These are phyloP conservation scores for Fraxinus paxiana DNA, from an alignment of 305 asterid genomes.

Conservation along the genomic window DNA sequence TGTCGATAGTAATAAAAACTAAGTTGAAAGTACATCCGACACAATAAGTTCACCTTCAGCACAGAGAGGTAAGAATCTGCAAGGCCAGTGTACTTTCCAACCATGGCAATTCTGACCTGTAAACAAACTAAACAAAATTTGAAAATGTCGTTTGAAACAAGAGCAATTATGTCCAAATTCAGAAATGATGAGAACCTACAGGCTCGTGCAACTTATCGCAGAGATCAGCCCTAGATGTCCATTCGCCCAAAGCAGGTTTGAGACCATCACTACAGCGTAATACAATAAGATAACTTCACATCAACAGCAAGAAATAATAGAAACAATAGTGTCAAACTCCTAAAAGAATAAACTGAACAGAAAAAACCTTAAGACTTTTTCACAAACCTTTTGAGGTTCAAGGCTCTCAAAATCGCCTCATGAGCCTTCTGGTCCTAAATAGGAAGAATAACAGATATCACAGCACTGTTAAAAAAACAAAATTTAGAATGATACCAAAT, in stretches of 20 bases:
- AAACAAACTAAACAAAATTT: slow-evolving; percentile 12
- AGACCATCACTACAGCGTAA: slow-evolving; percentile 44
- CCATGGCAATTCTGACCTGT: slow-evolving; percentile 94
- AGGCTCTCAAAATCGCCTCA: slow-evolving; percentile 78
- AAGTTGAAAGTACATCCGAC: not conserved
- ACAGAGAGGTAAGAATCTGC: slow-evolving; percentile 89
- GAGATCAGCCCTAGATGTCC: slow-evolving; percentile 80
- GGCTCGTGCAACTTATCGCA: slow-evolving; percentile 61
- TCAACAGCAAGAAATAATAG: slow-evolving; percentile 9
- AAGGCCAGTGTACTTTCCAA: slow-evolving; percentile 87
- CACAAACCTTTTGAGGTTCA: slow-evolving; percentile 64
- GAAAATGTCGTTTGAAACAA: slow-evolving; percentile 16
- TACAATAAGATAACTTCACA: slow-evolving; percentile 15
- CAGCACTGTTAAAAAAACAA: not conserved
- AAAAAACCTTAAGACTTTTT: not conserved
- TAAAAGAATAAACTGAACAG: slow-evolving; percentile 10
- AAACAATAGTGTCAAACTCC: slow-evolving; percentile 10
- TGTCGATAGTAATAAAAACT: not conserved
- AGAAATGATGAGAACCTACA: slow-evolving; percentile 41
- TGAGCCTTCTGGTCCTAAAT: slow-evolving; percentile 85
- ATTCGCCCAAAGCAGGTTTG: slow-evolving; percentile 67
- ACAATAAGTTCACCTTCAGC: slow-evolving; percentile 52
- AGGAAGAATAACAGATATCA: slow-evolving; percentile 16
- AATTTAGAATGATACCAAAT: not conserved
- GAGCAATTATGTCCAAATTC: slow-evolving; percentile 8